Conservation (phyloP, 163 green algal genomes). For the Trebouxia gelatinosa region DNA sequence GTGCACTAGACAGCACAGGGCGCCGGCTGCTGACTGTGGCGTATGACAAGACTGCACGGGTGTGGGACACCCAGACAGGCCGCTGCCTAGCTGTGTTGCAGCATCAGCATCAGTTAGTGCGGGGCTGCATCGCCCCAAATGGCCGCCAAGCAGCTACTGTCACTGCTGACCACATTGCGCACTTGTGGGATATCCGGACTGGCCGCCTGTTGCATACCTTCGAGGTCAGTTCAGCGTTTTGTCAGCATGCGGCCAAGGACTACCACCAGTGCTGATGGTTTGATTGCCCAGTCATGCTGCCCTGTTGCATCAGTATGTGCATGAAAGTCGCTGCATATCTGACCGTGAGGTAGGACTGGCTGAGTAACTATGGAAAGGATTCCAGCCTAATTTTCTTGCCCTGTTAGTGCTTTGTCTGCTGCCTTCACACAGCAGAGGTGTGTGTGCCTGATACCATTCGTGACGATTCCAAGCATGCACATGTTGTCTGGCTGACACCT, state of each 20-base stretch:
- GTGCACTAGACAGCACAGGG: slow-evolving; percentile 2
- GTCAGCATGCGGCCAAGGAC: not conserved
- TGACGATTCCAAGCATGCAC: not conserved
- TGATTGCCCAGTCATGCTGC: not conserved
- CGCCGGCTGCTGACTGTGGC: slow-evolving; percentile 43
- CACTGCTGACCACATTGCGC: slow-evolving; percentile 35
- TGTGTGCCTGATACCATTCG: not conserved
- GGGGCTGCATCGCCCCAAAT: slow-evolving; percentile 43
- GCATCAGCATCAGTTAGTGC: slow-evolving; percentile 9
- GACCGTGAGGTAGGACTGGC: not conserved
- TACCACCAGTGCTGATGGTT: not conserved
- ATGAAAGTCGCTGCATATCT: not conserved
- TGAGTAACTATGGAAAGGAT: not conserved
- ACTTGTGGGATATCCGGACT: slow-evolving; percentile 43
- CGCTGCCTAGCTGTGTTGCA: slow-evolving; percentile 27
- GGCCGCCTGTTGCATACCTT: slow-evolving; percentile 28
- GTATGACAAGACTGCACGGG: slow-evolving; percentile 58
- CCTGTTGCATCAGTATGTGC: not conserved
- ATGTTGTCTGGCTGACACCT: not conserved
- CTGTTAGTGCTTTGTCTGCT: not conserved
- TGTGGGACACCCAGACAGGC: slow-evolving; percentile 61
- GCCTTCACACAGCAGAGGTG: slow-evolving; percentile 1
- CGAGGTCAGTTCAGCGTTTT: slow-evolving; percentile 14
- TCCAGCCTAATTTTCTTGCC: not conserved
- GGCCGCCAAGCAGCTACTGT: slow-evolving; percentile 35